Percentiles rank a stretch among this genome's conserved stretches.
Conservation (phyloP, 2,329 filamentous ascomycete species). For the Colletotrichum zoysiae region DNA sequence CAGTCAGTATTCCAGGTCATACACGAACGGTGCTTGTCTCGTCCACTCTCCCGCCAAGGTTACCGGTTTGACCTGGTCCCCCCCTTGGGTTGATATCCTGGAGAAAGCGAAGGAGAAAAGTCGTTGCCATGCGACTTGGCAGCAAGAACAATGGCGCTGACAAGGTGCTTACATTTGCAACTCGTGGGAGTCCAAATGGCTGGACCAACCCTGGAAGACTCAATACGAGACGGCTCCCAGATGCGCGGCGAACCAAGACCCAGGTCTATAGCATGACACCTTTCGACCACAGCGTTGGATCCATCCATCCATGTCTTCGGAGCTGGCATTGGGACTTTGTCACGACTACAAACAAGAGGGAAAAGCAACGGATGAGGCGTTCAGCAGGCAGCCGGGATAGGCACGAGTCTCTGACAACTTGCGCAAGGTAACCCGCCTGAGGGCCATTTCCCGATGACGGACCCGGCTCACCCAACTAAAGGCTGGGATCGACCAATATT, state of each 20-base stretch:
- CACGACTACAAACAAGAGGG: slow-evolving; percentile 10
- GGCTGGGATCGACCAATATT: slow-evolving; percentile 28
- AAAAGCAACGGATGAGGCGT: not conserved
- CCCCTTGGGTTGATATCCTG: not conserved
- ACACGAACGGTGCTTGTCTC: slow-evolving; percentile 8
- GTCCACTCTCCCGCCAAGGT: slow-evolving; percentile 22
- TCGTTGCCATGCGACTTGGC: slow-evolving; percentile 22
- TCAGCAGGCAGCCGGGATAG: slow-evolving; percentile 19
- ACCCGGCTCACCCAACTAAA: slow-evolving; percentile 21
- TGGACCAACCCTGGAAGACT: slow-evolving; percentile 15
- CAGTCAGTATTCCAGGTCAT: not conserved
- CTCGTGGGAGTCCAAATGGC: slow-evolving; percentile 4
- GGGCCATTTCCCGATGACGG: slow-evolving; percentile 14
- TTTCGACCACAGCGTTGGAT: slow-evolving; percentile 19
- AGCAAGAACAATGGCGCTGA: slow-evolving; percentile 28
- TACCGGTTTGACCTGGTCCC: slow-evolving; percentile 11
- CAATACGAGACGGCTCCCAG: slow-evolving; percentile 34
- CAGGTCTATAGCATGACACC: slow-evolving; percentile 16
- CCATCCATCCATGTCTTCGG: slow-evolving; percentile 23
- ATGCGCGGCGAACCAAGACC: slow-evolving; percentile 7
- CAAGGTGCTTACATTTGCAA: slow-evolving; percentile 28
- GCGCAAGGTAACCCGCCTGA: not conserved
- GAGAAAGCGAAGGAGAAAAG: not conserved
- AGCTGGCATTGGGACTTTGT: not conserved
- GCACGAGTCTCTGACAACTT: not conserved